Percentiles rank a stretch among this genome's conserved stretches.
Evolutionary conservation across 768 basidiomycete genomes (phyloP).

Genomic region (Panaeolus papilionaceus): DNA sequence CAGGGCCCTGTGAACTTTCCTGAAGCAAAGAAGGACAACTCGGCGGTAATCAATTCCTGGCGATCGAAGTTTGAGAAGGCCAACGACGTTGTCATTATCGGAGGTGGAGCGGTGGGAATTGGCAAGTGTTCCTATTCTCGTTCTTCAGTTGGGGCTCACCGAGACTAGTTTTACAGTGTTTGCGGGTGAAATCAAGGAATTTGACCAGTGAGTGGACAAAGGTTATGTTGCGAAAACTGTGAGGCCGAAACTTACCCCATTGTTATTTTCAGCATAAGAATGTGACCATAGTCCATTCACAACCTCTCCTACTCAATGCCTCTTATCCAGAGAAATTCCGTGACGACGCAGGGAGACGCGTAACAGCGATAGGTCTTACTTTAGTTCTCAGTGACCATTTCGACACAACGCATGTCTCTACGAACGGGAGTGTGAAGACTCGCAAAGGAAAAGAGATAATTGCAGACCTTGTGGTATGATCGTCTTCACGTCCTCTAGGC

Average conservation of each 20-base stretch:
- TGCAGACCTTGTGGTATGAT: constrained; percentile 57
- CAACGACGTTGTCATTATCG: constrained; percentile 32
- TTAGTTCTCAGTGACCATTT: constrained; percentile 58
- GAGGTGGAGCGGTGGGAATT: constrained; percentile 36
- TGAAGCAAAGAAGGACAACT: constrained; percentile 22
- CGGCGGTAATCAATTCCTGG: constrained; percentile 29
- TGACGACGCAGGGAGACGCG: constrained; percentile 42
- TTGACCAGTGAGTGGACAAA: constrained; percentile 29
- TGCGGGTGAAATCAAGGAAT: constrained; percentile 34
- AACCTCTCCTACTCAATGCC: constrained; percentile 51
- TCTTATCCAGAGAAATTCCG: constrained; percentile 60
- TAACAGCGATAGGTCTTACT: constrained; percentile 49
- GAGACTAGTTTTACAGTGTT: constrained; percentile 23
- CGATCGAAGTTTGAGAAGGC: constrained; percentile 30
- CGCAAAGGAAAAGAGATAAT: constrained; percentile 39
- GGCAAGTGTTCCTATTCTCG: constrained; percentile 23
- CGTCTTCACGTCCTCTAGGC: not conserved
- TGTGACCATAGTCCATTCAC: constrained; percentile 64
- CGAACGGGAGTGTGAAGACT: constrained; percentile 24
- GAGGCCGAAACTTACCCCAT: constrained; percentile 36
- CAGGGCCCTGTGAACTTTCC: constrained; percentile 44
- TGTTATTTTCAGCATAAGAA: constrained; percentile 38
- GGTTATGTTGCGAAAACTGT: not conserved
- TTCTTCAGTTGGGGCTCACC: not conserved
- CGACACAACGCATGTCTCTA: constrained; percentile 33